phyloP scores from a whole-genome alignment of 2,329 filamentous ascomycete genomes.

The Clarireedia sp. region DNA sequence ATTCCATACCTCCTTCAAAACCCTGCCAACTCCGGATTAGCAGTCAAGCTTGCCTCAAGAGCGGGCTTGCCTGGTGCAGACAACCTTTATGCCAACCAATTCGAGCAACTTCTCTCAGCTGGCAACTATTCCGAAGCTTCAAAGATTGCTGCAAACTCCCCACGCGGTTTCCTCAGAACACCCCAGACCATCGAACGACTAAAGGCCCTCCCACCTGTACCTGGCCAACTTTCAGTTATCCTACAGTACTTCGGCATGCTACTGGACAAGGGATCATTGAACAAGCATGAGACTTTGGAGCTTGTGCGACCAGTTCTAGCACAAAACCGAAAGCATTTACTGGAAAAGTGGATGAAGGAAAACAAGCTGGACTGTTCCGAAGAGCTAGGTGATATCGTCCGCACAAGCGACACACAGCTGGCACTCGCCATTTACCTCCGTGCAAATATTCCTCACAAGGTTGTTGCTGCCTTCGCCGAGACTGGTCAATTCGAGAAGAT shows the following conservation, averaged over 20 bases:
- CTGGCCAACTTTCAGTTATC: constrained; percentile 85
- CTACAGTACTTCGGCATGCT: constrained; percentile 97
- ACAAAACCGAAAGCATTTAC: constrained; percentile 88
- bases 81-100: constrained; percentile 84
- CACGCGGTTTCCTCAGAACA: constrained; percentile 88
- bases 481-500: constrained; percentile 97
- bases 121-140: constrained; percentile 84
- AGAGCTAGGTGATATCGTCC: constrained; percentile 89
- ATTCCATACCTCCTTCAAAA: constrained; percentile 95
- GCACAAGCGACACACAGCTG: constrained; percentile 79
- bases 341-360: constrained; percentile 97
- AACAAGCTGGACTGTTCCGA: constrained; percentile 95
- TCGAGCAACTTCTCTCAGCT: constrained; percentile 74
- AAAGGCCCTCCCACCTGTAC: constrained; percentile 74
- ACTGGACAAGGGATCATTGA: constrained; percentile 87
- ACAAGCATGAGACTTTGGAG: constrained; percentile 89
- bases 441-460: constrained; percentile 86
- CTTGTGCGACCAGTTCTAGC: constrained; percentile 85
- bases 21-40: constrained; percentile 85
- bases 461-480: constrained; percentile 90
- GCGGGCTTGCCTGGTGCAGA: constrained; percentile 92
- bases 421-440: constrained; percentile 85
- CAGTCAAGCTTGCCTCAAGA: constrained; percentile 91
- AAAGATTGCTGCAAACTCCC: constrained; percentile 94
- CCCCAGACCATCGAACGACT: constrained; percentile 93